Evolutionary conservation across 2,329 filamentous ascomycete genomes (phyloP).

Genomic region (Calonectria hongkongensis): DNA sequence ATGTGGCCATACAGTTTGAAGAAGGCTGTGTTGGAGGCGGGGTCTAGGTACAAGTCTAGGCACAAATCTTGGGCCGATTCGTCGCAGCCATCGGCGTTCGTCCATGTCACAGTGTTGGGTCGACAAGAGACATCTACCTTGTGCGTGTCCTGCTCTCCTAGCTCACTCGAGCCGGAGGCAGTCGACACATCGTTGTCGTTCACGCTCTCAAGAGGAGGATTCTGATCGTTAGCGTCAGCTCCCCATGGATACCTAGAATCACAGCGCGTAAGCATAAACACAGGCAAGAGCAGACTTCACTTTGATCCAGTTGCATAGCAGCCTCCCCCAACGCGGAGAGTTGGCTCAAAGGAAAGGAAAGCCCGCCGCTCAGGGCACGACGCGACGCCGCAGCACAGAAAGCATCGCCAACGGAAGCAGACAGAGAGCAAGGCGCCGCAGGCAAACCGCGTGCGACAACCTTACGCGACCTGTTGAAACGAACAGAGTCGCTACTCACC

Average conservation of each 20-base stretch:
- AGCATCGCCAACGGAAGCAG: constrained; percentile 34
- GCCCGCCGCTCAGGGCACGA: constrained; percentile 33
- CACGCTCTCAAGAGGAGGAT: background rate
- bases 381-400: constrained; percentile 20
- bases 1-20: constrained; percentile 16
- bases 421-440: constrained; percentile 31
- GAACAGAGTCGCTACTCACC: constrained; percentile 29
- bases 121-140: constrained; percentile 20
- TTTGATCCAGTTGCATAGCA: constrained; percentile 25
- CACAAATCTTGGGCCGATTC: constrained; percentile 1
- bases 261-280: constrained; percentile 15
- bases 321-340: constrained; percentile 21
- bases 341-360: constrained; percentile 28
- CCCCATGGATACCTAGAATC: constrained; percentile 15
- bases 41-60: constrained; percentile 2
- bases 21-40: constrained; percentile 15
- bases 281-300: constrained; percentile 29
- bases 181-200: constrained; percentile 7
- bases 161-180: constrained; percentile 14
- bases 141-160: background rate
- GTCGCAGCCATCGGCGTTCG: background rate
- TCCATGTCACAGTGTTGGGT: background rate
- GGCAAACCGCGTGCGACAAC: constrained; percentile 7
- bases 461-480: constrained; percentile 11
- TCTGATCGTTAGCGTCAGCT: constrained; percentile 4